These are phyloP conservation scores for Mucor racemosus DNA, from an alignment of 371 early-diverging fungal genomes.

Conservation along the genomic window DNA sequence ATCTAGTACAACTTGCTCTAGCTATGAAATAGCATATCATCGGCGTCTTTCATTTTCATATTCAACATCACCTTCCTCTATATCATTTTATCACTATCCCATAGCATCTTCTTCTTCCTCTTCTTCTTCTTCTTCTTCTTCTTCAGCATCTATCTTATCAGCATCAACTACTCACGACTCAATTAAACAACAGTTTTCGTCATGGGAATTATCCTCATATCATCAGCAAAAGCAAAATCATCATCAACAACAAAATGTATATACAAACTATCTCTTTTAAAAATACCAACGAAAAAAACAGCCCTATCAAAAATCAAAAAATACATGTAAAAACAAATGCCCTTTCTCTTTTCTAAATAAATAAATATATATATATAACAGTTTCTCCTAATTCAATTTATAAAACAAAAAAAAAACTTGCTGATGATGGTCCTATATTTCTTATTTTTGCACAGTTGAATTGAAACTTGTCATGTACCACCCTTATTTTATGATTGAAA, in stretches of 20 bases:
- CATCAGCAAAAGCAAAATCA: not conserved
- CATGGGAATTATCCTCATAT: conserved; percentile 2
- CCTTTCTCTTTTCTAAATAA: not conserved
- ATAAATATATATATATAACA: not conserved
- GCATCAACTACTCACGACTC: not conserved
- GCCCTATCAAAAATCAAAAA: not conserved
- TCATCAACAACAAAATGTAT: conserved; percentile 20
- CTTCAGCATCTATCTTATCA: not conserved
- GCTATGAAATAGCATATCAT: conserved; percentile 21
- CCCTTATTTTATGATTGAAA: not conserved
- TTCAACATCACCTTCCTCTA: conserved; percentile 12
- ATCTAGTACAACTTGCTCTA: not conserved
- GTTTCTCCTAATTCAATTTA: not conserved
- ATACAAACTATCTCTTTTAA: conserved; percentile 14
- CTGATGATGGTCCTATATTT: not conserved
- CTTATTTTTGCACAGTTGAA: not conserved
- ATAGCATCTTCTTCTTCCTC: not conserved
- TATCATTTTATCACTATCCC: conserved; percentile 8
- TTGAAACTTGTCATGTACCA: not conserved
- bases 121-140: conserved; percentile 1
- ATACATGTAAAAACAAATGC: not conserved
- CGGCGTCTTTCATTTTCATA: conserved; percentile 24
- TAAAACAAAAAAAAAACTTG: conserved; percentile 2
- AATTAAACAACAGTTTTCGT: not conserved
- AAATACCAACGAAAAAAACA: not conserved